A percentile compares a stretch with the other conserved stretches of the same genome.
phyloP scores from a whole-genome alignment of 140 eudicot species.

The Cichorium intybus region DNA sequence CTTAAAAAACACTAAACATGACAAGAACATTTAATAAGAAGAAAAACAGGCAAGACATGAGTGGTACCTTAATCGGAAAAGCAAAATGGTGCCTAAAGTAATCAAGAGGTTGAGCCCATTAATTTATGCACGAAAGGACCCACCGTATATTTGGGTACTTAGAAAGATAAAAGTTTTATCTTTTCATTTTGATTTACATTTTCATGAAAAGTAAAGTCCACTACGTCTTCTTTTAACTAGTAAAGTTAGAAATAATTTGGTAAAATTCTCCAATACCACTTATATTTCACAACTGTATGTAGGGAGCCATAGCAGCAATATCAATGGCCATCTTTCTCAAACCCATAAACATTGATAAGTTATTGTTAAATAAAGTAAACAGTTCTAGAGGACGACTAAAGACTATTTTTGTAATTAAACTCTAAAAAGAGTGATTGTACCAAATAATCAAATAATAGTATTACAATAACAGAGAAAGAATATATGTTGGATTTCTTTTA shows the following conservation, averaged over 20 bases:
- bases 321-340: neutral
- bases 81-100: slow-evolving; percentile 11
- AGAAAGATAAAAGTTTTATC: neutral
- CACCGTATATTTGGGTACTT: slow-evolving; percentile 19
- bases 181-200: neutral
- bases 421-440: neutral
- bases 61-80: slow-evolving; percentile 25
- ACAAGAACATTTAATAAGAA: neutral
- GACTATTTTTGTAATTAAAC: neutral
- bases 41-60: neutral
- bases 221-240: neutral
- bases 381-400: neutral
- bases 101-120: neutral
- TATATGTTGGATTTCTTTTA: neutral
- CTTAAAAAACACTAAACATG: neutral
- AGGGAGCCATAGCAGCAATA: neutral
- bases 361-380: neutral
- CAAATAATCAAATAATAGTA: neutral
- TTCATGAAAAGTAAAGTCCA: neutral
- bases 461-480: neutral
- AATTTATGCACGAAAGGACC: neutral
- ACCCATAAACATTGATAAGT: neutral
- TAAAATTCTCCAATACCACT: neutral
- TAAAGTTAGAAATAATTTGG: neutral
- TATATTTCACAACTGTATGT: neutral